These are phyloP conservation scores for Fusarium sp. DNA, from an alignment of 2,329 filamentous ascomycete species.

Conservation along the genomic window DNA sequence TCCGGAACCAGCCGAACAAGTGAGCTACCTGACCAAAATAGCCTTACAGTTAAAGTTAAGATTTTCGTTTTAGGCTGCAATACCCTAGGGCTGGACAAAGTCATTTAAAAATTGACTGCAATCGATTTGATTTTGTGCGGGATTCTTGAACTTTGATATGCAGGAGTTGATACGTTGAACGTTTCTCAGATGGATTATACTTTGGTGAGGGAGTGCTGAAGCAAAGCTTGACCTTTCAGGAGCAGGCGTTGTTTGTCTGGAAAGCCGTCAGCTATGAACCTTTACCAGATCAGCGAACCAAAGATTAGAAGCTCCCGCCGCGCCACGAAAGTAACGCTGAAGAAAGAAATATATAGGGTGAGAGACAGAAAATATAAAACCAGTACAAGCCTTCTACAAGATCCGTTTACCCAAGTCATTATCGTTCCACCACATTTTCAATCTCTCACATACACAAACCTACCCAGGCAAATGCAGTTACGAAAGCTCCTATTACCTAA, in stretches of 20 bases:
- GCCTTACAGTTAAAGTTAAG: no score
- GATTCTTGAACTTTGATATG: rapidly evolving
- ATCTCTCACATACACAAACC: rapidly evolving
- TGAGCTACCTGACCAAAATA: neutral
- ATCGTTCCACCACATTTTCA: neutral
- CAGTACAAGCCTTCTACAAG: rapidly evolving
- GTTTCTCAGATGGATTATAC: rapidly evolving
- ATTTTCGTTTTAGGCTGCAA: no score
- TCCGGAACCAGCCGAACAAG: rapidly evolving
- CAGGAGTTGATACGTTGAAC: rapidly evolving
- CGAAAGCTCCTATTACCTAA: rapidly evolving
- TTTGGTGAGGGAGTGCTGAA: rapidly evolving
- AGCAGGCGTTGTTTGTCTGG: no score
- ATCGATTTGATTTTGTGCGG: neutral
- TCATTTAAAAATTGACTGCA: rapidly evolving
- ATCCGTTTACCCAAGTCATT: rapidly evolving
- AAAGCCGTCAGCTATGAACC: rapidly evolving
- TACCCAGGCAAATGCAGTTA: rapidly evolving
- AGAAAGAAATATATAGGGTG: rapidly evolving
- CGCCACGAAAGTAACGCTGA: neutral
- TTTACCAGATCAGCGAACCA: no score
- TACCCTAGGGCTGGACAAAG: neutral
- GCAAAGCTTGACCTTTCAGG: rapidly evolving
- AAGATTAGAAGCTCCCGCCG: rapidly evolving
- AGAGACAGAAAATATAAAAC: no score